Evolutionary conservation across 208 protist genomes (phyloP).

Genomic region (Crithidia thermophila): DNA sequence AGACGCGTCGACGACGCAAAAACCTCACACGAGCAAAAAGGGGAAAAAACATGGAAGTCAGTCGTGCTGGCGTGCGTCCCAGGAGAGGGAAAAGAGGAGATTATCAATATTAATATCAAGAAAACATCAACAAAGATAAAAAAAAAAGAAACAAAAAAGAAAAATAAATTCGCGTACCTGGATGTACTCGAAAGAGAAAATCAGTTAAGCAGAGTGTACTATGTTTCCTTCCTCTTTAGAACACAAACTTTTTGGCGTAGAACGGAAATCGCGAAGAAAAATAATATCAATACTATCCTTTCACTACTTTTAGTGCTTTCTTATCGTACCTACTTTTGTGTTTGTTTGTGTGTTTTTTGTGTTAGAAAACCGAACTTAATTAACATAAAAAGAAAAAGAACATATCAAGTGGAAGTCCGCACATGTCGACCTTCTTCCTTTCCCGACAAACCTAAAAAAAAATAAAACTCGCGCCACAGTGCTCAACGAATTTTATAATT

Average conservation of each 20-base stretch:
- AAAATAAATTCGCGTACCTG: neutral
- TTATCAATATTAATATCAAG: neutral
- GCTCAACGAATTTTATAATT: no score
- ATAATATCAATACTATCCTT: conserved; percentile 2
- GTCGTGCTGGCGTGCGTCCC: neutral
- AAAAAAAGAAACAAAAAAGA: conserved; percentile 11
- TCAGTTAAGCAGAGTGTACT: conserved; percentile 19
- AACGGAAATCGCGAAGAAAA: no score
- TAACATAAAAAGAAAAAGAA: conserved; percentile 1
- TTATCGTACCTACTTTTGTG: no score
- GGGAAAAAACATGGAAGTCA: conserved; percentile 17
- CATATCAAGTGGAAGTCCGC: neutral
- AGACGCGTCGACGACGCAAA: no score
- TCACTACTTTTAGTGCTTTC: conserved; percentile 1
- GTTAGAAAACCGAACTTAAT: conserved; percentile 3
- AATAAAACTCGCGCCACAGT: no score
- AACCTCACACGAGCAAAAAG: conserved; percentile 3
- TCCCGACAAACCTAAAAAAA: no score
- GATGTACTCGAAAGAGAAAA: conserved; percentile 19
- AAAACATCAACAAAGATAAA: conserved; percentile 9
- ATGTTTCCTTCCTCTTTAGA: conserved; percentile 17
- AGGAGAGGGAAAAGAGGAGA: neutral
- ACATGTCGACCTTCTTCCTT: neutral
- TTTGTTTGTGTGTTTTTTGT: neutral
- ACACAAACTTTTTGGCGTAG: conserved; percentile 11